Evolutionary conservation across 1,284 basidiomycete species (phyloP).

Genomic region (Rhodofomes roseus): DNA sequence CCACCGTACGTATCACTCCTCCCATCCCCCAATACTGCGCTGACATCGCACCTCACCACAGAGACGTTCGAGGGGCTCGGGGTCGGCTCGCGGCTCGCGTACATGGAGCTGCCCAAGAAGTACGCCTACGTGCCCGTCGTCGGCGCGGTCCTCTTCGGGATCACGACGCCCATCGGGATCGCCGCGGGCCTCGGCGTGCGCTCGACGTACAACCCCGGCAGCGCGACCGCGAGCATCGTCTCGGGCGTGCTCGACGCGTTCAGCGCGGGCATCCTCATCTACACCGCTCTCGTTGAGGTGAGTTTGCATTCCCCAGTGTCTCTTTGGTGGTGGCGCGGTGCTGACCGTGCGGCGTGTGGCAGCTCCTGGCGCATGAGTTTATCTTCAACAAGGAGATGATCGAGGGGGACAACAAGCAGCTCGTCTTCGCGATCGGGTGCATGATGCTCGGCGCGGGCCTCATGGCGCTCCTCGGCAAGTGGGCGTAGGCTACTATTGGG

Average conservation of each 20-base stretch:
- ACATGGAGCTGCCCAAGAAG: constrained; percentile 56
- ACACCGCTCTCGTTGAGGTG: constrained; percentile 89
- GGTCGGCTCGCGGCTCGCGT: constrained; percentile 82
- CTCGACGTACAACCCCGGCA: constrained; percentile 77
- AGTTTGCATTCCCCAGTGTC: constrained; percentile 6
- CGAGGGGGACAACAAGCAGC: constrained; percentile 54
- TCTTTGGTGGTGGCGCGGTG: no score
- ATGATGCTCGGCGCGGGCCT: constrained; percentile 77
- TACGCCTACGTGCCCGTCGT: constrained; percentile 62
- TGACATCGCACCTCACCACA: constrained; percentile 25
- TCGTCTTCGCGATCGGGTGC: constrained; percentile 68
- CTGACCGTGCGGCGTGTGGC: constrained; percentile 6
- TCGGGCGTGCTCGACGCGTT: constrained; percentile 83
- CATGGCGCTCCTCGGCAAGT: constrained; percentile 83
- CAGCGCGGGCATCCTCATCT: constrained; percentile 86
- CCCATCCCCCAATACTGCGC: not conserved
- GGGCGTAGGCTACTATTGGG: constrained; percentile 57
- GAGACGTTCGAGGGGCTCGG: constrained; percentile 92
- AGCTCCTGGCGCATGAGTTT: constrained; percentile 91
- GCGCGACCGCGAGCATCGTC: constrained; percentile 72
- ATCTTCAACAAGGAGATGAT: constrained; percentile 85
- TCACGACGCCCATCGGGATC: constrained; percentile 80
- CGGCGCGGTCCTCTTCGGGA: constrained; percentile 68
- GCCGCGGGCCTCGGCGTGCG: constrained; percentile 85
- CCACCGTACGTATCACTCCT: constrained; percentile 56